phyloP scores from a whole-genome alignment of 306 rosid species.

The Quercus glauca region DNA sequence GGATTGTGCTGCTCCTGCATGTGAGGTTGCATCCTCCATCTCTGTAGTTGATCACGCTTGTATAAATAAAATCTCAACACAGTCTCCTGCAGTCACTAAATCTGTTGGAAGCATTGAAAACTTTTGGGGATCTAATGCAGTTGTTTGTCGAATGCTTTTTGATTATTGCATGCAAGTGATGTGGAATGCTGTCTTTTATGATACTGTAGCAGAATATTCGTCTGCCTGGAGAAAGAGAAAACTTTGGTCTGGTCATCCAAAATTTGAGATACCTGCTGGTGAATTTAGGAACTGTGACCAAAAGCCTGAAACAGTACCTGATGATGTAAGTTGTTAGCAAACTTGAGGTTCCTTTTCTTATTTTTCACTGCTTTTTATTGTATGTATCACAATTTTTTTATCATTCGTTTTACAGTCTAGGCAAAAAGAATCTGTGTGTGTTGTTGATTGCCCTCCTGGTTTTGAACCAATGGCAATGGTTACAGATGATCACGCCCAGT shows the following conservation, averaged over 20 bases:
- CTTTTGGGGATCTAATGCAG: slow-evolving; percentile 65
- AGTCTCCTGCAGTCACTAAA: slow-evolving; percentile 34
- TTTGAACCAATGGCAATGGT: slow-evolving; percentile 30
- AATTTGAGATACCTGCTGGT: slow-evolving; percentile 27
- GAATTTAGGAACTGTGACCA: slow-evolving; percentile 28
- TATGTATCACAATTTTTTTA: slow-evolving; percentile 15
- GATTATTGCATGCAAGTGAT: slow-evolving; percentile 71
- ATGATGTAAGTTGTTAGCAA: slow-evolving; percentile 55
- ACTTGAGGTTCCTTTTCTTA: slow-evolving; percentile 19
- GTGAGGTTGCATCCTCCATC: slow-evolving; percentile 28
- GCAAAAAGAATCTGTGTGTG: slow-evolving; percentile 32
- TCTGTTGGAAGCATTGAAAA: slow-evolving; percentile 76
- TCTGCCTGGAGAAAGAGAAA: slow-evolving; percentile 70
- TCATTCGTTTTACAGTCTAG: slow-evolving; percentile 49
- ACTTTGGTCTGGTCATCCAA: slow-evolving; percentile 55
- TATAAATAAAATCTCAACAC: slow-evolving; percentile 26
- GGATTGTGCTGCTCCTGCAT: slow-evolving; percentile 28
- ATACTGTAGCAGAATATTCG: slow-evolving; percentile 52
- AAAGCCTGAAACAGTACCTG: slow-evolving; percentile 33
- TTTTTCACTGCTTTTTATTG: slow-evolving; percentile 26
- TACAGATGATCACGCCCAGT: slow-evolving; percentile 29
- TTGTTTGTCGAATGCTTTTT: slow-evolving; percentile 60
- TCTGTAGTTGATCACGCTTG: slow-evolving; percentile 26
- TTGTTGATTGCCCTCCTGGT: slow-evolving; percentile 40
- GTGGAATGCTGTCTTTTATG: slow-evolving; percentile 92